Percentiles rank a stretch among this genome's conserved stretches.
phyloP scores from a whole-genome alignment of 176 grass and related monocot genomes.

The Olyra latifolia region DNA sequence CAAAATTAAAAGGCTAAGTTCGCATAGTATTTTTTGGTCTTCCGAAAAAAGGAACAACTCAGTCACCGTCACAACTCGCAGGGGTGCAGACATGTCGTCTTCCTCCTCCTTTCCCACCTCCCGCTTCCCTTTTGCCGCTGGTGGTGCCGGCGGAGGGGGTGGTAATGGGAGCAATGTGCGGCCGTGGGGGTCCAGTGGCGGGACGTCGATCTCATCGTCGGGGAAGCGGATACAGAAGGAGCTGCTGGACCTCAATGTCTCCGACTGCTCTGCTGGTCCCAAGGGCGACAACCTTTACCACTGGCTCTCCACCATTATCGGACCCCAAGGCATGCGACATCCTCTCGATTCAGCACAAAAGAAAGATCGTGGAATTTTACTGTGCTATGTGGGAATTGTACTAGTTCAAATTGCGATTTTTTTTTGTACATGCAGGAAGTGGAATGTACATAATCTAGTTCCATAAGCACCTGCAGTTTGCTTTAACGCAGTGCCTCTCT shows the following conservation, averaged over 20 bases:
- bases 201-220: constrained; percentile 66
- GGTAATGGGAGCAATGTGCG: constrained; percentile 43
- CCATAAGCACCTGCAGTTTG: neutral
- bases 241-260: constrained; percentile 68
- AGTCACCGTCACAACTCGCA: neutral
- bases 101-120: constrained; percentile 45
- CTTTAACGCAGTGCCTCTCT: constrained; percentile 5
- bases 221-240: constrained; percentile 95
- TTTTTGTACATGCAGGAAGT: neutral
- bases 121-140: constrained; percentile 39
- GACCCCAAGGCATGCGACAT: constrained; percentile 53
- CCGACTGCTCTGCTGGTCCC: constrained; percentile 72
- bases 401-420: neutral
- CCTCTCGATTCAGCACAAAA: neutral
- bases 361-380: constrained; percentile 16
- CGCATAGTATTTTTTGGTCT: no score
- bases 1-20: no score
- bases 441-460: neutral
- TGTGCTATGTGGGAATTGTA: neutral
- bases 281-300: constrained; percentile 90
- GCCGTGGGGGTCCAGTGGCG: constrained; percentile 54
- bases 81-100: constrained; percentile 26
- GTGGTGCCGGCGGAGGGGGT: constrained; percentile 1
- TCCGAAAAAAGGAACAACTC: no score
- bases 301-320: constrained; percentile 90